Base-by-base conservation (phyloP, 768 basidiomycete species). In the Mycena galericulata region DNA sequence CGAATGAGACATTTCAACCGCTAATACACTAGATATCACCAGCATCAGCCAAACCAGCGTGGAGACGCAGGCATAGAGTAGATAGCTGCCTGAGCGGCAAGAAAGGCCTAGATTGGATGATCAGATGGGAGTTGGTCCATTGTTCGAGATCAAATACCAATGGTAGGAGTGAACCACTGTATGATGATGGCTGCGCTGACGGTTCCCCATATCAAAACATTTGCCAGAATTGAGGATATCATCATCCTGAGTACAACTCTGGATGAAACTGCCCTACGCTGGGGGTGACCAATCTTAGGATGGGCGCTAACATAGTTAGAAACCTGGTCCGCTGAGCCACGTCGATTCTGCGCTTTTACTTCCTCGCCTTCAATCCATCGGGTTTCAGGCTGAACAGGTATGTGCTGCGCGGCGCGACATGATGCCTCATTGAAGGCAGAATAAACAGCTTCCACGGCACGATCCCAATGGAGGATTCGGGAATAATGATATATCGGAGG, bases 11-110 rank as follows among this genome's bases (percentile, higher is more conserved):
- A 55, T 29, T n/a, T 34, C 30, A 8, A 61, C 72, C 43, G 69
- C 62, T 11, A 77, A 57, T 36, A 72, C 29, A 29, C 72, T 72
- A 3, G 79, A 81, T 17, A 63, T 18, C 14, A 80, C 67, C 11
- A 77, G 72, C 5, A 79, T 4, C 18, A 76, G 27, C 79, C 79
- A 79, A 24, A 75, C 67, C 15, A 78, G 20, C 2, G 80, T 80
- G 0, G 80, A 79, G 3, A 78, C 29, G 2, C 53, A 43, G 4
- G 73, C 79, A 51, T 80, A 81, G 22, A 79, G n/a, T 4, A 80
- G 41, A 60, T 75, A 80, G 18, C 74, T 68, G 9, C 70, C 77
- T 20, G 79, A 79, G 12, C 77, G 75, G 59, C 80, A 80, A 3
- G 76, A 75, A 29, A 81, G 69, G 36, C 80, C 79, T 79, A n/a